Percentiles rank a stretch among this genome's conserved stretches.
These are phyloP conservation scores for Cercophora samala DNA, from an alignment of 495 filamentous ascomycete species.

Conservation along the genomic window DNA sequence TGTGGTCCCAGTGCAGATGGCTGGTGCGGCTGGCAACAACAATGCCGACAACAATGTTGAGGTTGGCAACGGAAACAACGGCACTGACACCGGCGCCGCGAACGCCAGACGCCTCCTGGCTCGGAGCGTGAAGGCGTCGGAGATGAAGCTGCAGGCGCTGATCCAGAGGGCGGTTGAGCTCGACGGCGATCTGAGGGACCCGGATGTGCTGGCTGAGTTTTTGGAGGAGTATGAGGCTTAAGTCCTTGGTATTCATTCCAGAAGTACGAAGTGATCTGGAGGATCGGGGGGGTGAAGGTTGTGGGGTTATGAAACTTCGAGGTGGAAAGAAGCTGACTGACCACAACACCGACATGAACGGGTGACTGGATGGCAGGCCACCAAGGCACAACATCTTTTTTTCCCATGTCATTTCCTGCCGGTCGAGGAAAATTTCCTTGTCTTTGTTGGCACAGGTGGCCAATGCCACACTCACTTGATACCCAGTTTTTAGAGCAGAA, in stretches of 20 bases:
- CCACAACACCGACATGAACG: too few species aligned
- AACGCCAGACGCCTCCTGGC: slow-evolving; percentile 11
- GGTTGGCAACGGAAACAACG: background rate
- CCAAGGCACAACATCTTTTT: too few species aligned
- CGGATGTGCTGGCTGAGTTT: slow-evolving; percentile 18
- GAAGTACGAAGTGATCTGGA: too few species aligned
- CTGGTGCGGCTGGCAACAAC: slow-evolving; percentile 12
- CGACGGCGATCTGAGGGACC: slow-evolving; percentile 4
- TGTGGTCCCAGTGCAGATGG: slow-evolving; percentile 53
- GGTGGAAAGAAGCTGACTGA: background rate
- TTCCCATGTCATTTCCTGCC: too few species aligned
- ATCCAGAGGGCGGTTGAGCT: slow-evolving; percentile 9
- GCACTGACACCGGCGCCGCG: background rate
- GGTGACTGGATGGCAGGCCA: too few species aligned
- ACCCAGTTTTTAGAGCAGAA: too few species aligned
- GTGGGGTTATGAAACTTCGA: background rate
- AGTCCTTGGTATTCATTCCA: too few species aligned
- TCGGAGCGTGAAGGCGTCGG: background rate
- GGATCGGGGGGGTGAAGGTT: too few species aligned
- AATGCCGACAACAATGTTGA: background rate
- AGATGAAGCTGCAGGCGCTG: background rate
- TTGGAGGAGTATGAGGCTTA: slow-evolving; percentile 13
- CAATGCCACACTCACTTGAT: too few species aligned
- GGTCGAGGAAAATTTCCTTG: too few species aligned
- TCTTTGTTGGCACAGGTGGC: too few species aligned